Base-by-base conservation (phyloP, 2,329 filamentous ascomycete species). In the Cytospora piceae region DNA sequence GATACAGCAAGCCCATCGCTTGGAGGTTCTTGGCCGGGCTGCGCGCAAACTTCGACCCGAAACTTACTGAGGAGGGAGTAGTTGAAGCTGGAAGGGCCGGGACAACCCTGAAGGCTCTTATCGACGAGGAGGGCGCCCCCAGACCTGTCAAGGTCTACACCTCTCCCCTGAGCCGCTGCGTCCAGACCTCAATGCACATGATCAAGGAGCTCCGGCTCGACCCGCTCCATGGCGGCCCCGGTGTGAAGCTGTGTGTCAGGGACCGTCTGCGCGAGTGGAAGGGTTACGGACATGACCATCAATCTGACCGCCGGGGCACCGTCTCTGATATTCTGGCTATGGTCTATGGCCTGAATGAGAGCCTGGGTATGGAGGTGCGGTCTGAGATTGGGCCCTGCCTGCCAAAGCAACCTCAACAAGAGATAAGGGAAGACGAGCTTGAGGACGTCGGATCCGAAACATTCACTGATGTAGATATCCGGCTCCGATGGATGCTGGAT, bases 261-360 rank as follows among this genome's bases (percentile, higher is more conserved):
- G 66, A 67, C 12, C 63, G 66, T 17, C 59, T 67, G 12, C 66
- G 66, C 24, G 66, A 67, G 55, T 67, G 66, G 66, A 65, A 62
- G 63, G 66, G 66, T 5, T 65, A 56, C n/a, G 55, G 57, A 37
- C 66, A 67, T 17, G 34, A 51, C 2, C 66, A 67, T 59, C 51
- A 65, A 39, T 52, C 66, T 6, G 66, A 67, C 59, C 55, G 59
- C 2, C 49, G 55, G 2, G 61, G 57, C 22, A 55, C 24, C 15
- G 56, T 15, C 6, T 39, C 39, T 3, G 31, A 60, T 3, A 54
- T 67, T 14, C 8, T 32, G 7, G 27, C 24, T 14, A 42, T 63
- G 3, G 46, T 67, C 32, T 24, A 53, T 15, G 12, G 37, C 1
- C 56, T 67, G 8, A 29, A 17, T 9, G 12, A 6, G 11, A 32